A percentile compares a stretch with the other conserved stretches of the same genome.
Evolutionary conservation across 2,329 filamentous ascomycete genomes (phyloP).

Genomic region (Aspergillus sergii): DNA sequence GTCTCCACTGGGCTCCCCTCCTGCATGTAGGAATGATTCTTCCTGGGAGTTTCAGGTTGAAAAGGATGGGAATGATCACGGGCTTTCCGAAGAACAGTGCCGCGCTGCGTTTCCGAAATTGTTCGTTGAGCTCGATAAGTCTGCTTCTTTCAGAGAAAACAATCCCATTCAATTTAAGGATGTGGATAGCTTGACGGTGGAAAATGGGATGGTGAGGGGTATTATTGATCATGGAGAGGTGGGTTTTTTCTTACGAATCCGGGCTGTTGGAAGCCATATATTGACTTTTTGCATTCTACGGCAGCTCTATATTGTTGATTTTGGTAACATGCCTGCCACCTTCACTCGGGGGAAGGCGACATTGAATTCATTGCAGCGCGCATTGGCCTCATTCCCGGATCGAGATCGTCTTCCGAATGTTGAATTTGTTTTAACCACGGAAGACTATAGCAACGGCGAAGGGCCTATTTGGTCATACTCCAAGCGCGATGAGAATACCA

Average conservation of each 20-base stretch:
- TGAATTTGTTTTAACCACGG: conserved; percentile 53
- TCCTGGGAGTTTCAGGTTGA: conserved; percentile 37
- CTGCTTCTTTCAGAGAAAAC: conserved; percentile 23
- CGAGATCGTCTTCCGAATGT: conserved; percentile 48
- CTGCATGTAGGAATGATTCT: conserved; percentile 6
- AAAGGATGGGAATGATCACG: conserved; percentile 41
- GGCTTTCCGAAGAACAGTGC: conserved; percentile 39
- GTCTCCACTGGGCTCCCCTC: conserved; percentile 6
- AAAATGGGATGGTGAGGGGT: conserved; percentile 41
- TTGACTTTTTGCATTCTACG: not conserved
- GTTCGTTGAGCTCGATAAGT: conserved; percentile 41
- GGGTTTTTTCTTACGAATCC: conserved; percentile 9
- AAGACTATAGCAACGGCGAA: conserved; percentile 44
- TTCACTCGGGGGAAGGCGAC: conserved; percentile 45
- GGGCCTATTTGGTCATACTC: conserved; percentile 50
- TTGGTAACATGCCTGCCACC: conserved; percentile 36
- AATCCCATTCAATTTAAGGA: conserved; percentile 37
- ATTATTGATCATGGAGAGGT: conserved; percentile 42
- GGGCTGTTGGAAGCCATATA: not conserved
- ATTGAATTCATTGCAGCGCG: conserved; percentile 52
- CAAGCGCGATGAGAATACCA: conserved; percentile 39
- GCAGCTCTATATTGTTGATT: conserved; percentile 43
- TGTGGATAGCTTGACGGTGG: conserved; percentile 34
- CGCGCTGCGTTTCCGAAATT: conserved; percentile 45
- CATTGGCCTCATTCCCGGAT: conserved; percentile 45